These are phyloP conservation scores for Cornus florida DNA, from an alignment of 148 eudicot genomes.

Conservation along the genomic window DNA sequence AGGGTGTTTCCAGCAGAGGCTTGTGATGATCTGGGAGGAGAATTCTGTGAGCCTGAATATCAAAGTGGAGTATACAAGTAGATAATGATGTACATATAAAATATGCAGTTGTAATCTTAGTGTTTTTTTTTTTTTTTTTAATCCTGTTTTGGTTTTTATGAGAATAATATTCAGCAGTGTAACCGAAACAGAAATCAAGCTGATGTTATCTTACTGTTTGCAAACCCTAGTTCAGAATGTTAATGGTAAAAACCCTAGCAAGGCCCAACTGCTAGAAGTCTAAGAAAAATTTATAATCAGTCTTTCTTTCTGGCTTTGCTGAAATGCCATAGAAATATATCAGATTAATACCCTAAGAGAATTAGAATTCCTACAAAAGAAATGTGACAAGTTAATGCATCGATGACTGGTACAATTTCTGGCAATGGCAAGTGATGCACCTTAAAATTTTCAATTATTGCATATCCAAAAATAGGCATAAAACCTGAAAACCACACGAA, in stretches of 20 bases:
- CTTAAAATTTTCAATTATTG: background rate
- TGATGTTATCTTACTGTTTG: background rate
- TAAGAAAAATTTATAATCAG: too few species aligned
- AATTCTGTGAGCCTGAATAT: slow-evolving; percentile 56
- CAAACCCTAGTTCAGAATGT: background rate
- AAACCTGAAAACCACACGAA: slow-evolving; percentile 9
- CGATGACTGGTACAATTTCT: background rate
- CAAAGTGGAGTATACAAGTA: slow-evolving; percentile 35
- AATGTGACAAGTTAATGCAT: background rate
- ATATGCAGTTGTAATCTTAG: background rate
- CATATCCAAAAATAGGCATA: background rate
- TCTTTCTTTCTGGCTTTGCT: too few species aligned
- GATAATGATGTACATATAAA: background rate
- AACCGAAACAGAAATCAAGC: too few species aligned
- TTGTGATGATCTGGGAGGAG: slow-evolving; percentile 82
- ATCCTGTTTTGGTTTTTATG: background rate
- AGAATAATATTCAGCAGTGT: background rate
- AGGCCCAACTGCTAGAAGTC: background rate
- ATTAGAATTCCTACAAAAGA: too few species aligned
- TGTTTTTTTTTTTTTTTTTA: too few species aligned
- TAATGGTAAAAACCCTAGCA: background rate
- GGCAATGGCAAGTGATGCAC: background rate
- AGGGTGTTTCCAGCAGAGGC: slow-evolving; percentile 66
- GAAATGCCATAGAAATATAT: too few species aligned
- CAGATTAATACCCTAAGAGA: too few species aligned